Evolutionary conservation across 139 green algal genomes (phyloP), one percentile per base, ranked within the genome.

Genomic region (Auxenochlorella pyrenoidosa): DNA sequence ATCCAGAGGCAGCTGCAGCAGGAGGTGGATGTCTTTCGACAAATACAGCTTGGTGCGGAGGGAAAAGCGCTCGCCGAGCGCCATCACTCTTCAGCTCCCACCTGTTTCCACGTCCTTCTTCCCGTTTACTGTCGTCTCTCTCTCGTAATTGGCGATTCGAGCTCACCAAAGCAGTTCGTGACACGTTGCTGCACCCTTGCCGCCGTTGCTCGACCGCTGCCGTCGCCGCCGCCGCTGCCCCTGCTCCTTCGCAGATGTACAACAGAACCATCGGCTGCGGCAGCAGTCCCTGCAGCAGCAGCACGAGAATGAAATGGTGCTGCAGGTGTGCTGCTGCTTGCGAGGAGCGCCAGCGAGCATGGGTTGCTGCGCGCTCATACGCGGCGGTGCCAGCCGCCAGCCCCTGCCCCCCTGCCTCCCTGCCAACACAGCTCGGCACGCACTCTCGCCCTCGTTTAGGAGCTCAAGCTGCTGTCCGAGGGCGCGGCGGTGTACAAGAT

Each of bases 401-500:
- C 47, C 47, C 47, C 10, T 54, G 47, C 47, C 47, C 6, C 8
- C 47, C 10, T 54, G 6, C 8, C 47, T 54, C 47, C 47, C 6
- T 54, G 47, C 47, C 10, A 10, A 54, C 47, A 54, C 8, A 54
- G 54, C 66, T 36, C 4, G 0, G 19, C 63, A 2, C 22, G 34
- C n/a, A 34, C 40, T 36, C 58, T 65, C 8, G 28, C 16, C 59
- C 10, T n/a, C 32, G 32, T 81, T 41, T 89, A 98, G 95, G 96
- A 98, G 90, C 89, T 99, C 32, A 92, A 92, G 38, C 87, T 94
- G 26, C 82, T 98, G 43, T 91, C 94, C 44, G 96, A 98, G 2
- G 95, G 95, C 19, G 90, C 93, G 0, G 94, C 91, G 30, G 95
- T 99, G 26, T 99, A 94, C 93, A 98, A 98, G 93, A 90, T 96